Evolutionary conservation across 2,329 filamentous ascomycete genomes (phyloP), one percentile per base, ranked within the genome.

Genomic region (Pestalotiopsis fici): DNA sequence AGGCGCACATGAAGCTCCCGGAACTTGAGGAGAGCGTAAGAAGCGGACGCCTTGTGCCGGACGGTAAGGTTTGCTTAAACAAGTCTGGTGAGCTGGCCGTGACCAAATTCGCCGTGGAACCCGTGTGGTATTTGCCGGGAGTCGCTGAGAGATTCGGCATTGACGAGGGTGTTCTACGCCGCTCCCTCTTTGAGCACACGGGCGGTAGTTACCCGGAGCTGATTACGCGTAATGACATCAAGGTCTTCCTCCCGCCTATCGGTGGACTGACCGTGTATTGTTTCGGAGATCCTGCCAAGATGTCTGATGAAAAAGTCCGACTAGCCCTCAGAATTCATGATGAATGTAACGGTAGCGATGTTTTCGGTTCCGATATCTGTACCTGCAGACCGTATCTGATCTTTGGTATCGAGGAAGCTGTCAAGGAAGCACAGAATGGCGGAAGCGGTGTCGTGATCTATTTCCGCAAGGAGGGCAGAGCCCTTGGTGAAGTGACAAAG

Each of bases 301-400:
- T 98, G 89, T 93, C 94, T 4, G 93, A 98, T 77, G 91, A 94
- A 59, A 93, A 91, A 65, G 91, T 90, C 66, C 89, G 88, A 69
- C 85, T 98, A 55, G 94, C 96, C 15, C 85, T 98, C 68, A 90
- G 96, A 72, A 91, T 98, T 59, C 96, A 89, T 70, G 87, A 90
- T 71, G 87, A 90, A 84, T 98, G 96, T 82, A 98, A 98, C 77
- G 96, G 96, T 67, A 97, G 93, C 78, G 96, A 99, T 81, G 96
- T 98, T 56, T 99, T 98, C 78, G 94, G 95, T 68, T 97, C 94
- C 23, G 96, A 99, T 78, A 99, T 98, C 76, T 98, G 96, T 83
- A 98, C 96, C 12, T 98, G 95, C 80, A 88, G 93, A 66, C 96
- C 96, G 18, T 98, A 98, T 78, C 89, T 98, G 67, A 97, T 97